phyloP scores from a whole-genome alignment of 2,329 filamentous ascomycete species.

The Colletotrichum abscissum region DNA sequence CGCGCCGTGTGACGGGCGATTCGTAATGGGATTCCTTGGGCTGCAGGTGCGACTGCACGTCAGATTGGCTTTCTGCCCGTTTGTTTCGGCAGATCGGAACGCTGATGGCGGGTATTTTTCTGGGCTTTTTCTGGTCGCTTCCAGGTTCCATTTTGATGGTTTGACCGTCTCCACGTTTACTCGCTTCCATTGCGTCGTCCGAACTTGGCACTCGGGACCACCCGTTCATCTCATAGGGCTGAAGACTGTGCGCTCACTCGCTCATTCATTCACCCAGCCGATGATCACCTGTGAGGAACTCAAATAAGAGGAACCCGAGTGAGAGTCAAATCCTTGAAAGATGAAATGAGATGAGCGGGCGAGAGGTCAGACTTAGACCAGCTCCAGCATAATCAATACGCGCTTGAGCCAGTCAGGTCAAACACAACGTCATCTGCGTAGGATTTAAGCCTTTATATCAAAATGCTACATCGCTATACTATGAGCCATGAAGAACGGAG shows the following conservation, averaged over 20 bases:
- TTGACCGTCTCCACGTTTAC: not conserved
- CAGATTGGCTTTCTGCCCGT: constrained; percentile 24
- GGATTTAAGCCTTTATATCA: not conserved
- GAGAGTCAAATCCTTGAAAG: too few species aligned
- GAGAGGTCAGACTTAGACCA: too few species aligned
- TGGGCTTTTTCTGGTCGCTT: not conserved
- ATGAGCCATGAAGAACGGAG: not conserved
- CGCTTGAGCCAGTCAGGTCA: too few species aligned
- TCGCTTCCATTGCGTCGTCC: constrained; percentile 1
- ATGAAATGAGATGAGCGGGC: too few species aligned
- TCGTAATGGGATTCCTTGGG: constrained; percentile 27
- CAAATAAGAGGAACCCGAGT: not conserved
- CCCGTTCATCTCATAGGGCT: constrained; percentile 28
- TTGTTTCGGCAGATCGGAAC: constrained; percentile 15
- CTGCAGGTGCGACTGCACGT: constrained; percentile 20
- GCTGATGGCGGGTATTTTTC: not conserved
- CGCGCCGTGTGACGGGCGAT: constrained; percentile 12
- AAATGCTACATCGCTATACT: not conserved
- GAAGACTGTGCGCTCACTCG: not conserved
- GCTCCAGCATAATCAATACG: too few species aligned
- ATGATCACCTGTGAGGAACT: not conserved
- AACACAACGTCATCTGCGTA: not conserved
- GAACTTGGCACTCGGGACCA: constrained; percentile 22
- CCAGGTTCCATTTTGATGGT: not conserved
- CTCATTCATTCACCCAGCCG: too few species aligned